A percentile compares a stretch with the other conserved stretches of the same genome.
Conservation (phyloP, 371 early-diverging fungal genomes). For the Saksenaea oblongispora region DNA sequence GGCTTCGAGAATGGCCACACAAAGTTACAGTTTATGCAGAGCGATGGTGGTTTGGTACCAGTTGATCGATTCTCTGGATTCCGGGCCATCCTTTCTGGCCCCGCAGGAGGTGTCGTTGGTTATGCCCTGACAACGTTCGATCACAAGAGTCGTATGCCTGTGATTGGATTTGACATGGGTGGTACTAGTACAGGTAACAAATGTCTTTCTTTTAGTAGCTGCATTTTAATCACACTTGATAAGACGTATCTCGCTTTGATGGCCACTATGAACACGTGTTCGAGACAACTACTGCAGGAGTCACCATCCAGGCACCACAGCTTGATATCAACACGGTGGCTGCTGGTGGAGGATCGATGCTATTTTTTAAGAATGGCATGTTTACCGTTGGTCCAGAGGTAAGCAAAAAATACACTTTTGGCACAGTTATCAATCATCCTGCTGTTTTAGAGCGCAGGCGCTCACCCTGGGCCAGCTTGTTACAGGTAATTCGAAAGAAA, state of each 20-base stretch:
- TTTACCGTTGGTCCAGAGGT: conserved; percentile 94
- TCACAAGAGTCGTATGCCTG: conserved; percentile 55
- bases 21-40: conserved; percentile 93
- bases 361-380: conserved; percentile 92
- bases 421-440: not conserved
- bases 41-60: conserved; percentile 92
- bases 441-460: conserved; percentile 79
- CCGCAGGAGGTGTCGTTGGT: conserved; percentile 95
- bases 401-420: conserved; percentile 4
- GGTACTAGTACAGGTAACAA: conserved; percentile 80
- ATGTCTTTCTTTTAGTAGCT: too few relatives aligned
- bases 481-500: conserved; percentile 34
- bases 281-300: conserved; percentile 93
- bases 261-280: conserved; percentile 92
- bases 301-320: conserved; percentile 95
- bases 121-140: conserved; percentile 85
- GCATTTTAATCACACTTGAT: not conserved
- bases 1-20: conserved; percentile 58
- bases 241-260: conserved; percentile 90
- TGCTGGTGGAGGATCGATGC: conserved; percentile 95
- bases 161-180: conserved; percentile 90
- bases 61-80: conserved; percentile 85
- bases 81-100: conserved; percentile 91
- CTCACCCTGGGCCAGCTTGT: conserved; percentile 96
- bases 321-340: conserved; percentile 95